Evolutionary conservation across 2,329 filamentous ascomycete species (phyloP).

Genomic region (Alternaria ventricosa): DNA sequence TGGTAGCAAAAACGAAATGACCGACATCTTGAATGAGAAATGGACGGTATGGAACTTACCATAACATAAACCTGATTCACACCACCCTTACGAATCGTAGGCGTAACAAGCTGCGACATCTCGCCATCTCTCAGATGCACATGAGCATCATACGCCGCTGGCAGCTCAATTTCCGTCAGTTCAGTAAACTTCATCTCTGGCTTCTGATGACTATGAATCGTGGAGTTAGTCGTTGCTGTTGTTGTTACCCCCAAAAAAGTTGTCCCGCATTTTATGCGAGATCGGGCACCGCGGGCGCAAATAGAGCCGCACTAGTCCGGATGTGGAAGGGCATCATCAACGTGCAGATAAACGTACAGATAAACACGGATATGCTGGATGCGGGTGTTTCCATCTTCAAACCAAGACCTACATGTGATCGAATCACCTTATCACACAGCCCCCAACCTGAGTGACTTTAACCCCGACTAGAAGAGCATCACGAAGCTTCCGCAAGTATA

Average conservation of each 20-base stretch:
- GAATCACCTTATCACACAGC: too few relatives aligned
- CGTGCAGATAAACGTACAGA: too few relatives aligned
- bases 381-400: too few relatives aligned
- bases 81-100: conserved; percentile 59
- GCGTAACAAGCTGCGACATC: conserved; percentile 60
- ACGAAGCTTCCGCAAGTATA: too few relatives aligned
- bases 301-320: not conserved
- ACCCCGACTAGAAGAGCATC: too few relatives aligned
- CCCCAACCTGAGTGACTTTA: too few relatives aligned
- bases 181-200: conserved; percentile 49
- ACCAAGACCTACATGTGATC: too few relatives aligned
- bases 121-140: conserved; percentile 61
- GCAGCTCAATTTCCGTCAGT: conserved; percentile 53
- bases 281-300: not conserved
- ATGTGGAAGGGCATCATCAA: not conserved
- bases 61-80: conserved; percentile 63
- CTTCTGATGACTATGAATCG: not conserved
- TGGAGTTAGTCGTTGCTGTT: not conserved
- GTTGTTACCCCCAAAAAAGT: not conserved
- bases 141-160: conserved; percentile 59
- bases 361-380: too few relatives aligned
- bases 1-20: not conserved
- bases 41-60: conserved; percentile 41
- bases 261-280: conserved; percentile 1
- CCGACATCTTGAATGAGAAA: not conserved